phyloP scores from a whole-genome alignment of 2,329 filamentous ascomycete genomes.

The Tolypocladium nubicola region DNA sequence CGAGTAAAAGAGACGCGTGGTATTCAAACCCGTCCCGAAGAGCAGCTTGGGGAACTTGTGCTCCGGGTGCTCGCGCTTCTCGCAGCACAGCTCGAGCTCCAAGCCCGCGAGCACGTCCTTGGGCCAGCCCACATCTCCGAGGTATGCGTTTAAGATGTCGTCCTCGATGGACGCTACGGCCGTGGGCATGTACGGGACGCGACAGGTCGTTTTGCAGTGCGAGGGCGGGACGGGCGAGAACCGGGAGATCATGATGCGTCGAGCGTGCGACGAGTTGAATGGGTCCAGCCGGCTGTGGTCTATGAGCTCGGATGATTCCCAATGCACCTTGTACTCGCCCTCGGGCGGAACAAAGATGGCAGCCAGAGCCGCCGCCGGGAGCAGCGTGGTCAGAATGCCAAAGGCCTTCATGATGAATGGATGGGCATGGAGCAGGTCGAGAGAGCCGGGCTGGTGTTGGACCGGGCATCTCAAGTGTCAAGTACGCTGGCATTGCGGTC shows the following conservation, averaged over 20 bases:
- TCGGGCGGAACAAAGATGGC: not conserved
- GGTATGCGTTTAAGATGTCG: conserved; percentile 7
- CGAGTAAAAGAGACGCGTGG: conserved; percentile 24
- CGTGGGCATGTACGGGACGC: conserved; percentile 11
- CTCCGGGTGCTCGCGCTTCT: not conserved
- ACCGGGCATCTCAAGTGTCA: not conserved
- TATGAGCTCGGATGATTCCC: conserved; percentile 7
- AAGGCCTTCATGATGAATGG: not conserved
- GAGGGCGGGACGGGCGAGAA: conserved; percentile 10
- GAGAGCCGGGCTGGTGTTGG: not conserved
- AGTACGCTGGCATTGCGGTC: no score
- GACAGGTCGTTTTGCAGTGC: conserved; percentile 9
- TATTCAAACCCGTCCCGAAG: conserved; percentile 9
- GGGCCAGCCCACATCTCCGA: conserved; percentile 8
- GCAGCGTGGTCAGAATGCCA: not conserved
- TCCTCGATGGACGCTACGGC: conserved; percentile 10
- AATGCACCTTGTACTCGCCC: conserved; percentile 5
- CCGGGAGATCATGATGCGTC: conserved; percentile 13
- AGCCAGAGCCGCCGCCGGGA: not conserved
- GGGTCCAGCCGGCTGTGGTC: conserved; percentile 26
- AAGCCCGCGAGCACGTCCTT: conserved; percentile 6
- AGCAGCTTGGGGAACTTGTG: not conserved
- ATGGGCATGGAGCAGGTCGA: not conserved
- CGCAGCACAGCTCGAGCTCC: conserved; percentile 13
- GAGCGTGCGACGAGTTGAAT: conserved; percentile 11